Percentiles rank a stretch among this genome's conserved stretches.
Conservation (phyloP, 805 yeast species). For the Groenewaldozyma tartarivorans region DNA sequence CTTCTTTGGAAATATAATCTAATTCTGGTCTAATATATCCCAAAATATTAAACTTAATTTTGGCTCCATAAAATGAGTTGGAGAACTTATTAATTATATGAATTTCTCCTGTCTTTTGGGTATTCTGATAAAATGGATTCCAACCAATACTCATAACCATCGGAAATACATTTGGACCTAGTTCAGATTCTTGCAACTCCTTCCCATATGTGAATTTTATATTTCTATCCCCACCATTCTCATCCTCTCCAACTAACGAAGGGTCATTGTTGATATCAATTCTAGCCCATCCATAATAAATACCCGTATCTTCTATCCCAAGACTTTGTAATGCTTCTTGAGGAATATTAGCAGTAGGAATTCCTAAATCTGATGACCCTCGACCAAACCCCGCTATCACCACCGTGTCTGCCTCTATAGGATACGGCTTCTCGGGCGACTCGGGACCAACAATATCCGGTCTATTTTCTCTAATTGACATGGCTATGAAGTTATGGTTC, state of each 20-base stretch:
- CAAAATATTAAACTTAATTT: constrained; percentile 54
- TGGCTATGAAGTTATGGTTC: too few relatives aligned
- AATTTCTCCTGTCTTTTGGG: constrained; percentile 69
- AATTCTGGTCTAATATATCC: constrained; percentile 91
- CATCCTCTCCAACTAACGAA: constrained; percentile 14
- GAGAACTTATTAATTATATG: constrained; percentile 72
- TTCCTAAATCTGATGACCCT: constrained; percentile 87
- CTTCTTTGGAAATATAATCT: constrained; percentile 75
- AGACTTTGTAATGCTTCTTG: constrained; percentile 38
- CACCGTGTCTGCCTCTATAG: constrained; percentile 24
- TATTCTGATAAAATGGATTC: constrained; percentile 85
- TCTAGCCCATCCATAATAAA: constrained; percentile 75
- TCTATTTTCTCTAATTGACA: constrained; percentile 12
- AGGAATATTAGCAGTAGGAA: constrained; percentile 90
- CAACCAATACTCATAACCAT: constrained; percentile 95
- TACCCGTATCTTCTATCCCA: constrained; percentile 53
- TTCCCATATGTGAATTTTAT: constrained; percentile 58
- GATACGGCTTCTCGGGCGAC: constrained; percentile 27
- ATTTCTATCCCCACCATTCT: constrained; percentile 12
- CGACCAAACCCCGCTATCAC: constrained; percentile 86
- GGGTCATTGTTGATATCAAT: constrained; percentile 22
- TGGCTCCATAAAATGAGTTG: constrained; percentile 73
- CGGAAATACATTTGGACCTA: constrained; percentile 50
- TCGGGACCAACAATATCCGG: constrained; percentile 27
- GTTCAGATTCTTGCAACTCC: constrained; percentile 32